Conservation (phyloP, 2,329 filamentous ascomycete genomes). For the Alternaria incomplexa region DNA sequence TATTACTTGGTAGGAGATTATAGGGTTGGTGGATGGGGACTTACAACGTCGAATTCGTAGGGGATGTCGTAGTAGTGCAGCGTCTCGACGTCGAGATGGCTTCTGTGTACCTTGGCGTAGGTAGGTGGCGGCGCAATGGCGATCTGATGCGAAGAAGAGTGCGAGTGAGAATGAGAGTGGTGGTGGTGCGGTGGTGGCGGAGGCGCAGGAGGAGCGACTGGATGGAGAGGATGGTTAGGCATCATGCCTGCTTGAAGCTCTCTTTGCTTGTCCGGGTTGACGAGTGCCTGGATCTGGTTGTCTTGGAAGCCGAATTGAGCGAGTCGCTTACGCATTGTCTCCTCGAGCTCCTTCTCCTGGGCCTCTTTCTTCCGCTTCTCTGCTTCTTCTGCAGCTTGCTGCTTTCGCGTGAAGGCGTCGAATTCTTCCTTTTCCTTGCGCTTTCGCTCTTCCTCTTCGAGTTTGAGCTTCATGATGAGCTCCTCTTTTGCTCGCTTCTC, state of each 20-base stretch:
- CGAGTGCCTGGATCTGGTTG: slow-evolving; percentile 56
- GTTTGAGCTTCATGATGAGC: slow-evolving; percentile 47
- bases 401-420: slow-evolving; percentile 49
- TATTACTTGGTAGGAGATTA: background rate
- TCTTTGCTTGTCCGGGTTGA: slow-evolving; percentile 54
- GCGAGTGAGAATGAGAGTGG: background rate
- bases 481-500: slow-evolving; percentile 46
- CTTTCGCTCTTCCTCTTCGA: slow-evolving; percentile 50
- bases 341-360: slow-evolving; percentile 52
- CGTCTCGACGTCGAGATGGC: slow-evolving; percentile 55
- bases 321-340: slow-evolving; percentile 54
- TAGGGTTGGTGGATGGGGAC: slow-evolving; percentile 20
- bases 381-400: slow-evolving; percentile 50
- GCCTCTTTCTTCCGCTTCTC: slow-evolving; percentile 50
- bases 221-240: slow-evolving; percentile 40
- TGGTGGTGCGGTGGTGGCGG: slow-evolving; percentile 3
- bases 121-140: slow-evolving; percentile 45
- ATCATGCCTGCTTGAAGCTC: slow-evolving; percentile 46
- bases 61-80: slow-evolving; percentile 56
- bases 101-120: slow-evolving; percentile 56
- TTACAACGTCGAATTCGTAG: slow-evolving; percentile 56
- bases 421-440: slow-evolving; percentile 52
- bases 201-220: background rate
- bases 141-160: slow-evolving; percentile 7
- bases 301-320: slow-evolving; percentile 54